Percentiles rank a stretch among this genome's conserved stretches.
Evolutionary conservation across 129 eudicot genomes (phyloP).

Genomic region (Helichrysum umbraculigerum): DNA sequence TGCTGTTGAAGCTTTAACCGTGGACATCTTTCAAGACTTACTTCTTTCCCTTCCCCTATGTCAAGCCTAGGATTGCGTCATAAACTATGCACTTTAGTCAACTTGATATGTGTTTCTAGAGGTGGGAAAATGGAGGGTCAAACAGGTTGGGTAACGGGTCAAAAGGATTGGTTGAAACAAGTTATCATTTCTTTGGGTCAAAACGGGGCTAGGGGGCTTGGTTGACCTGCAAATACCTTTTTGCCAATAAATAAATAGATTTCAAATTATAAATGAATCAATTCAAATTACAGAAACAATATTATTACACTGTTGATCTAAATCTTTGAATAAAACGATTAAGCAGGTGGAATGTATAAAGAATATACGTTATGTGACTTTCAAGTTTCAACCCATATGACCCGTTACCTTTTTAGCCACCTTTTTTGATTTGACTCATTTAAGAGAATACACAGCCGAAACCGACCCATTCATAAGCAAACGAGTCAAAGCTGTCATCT

Average conservation of each 20-base stretch:
- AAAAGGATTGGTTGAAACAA: background rate
- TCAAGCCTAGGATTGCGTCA: conserved; percentile 63
- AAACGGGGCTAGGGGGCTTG: background rate
- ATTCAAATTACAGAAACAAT: background rate
- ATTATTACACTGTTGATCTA: background rate
- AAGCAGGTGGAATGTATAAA: background rate
- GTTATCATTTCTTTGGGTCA: background rate
- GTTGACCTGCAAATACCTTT: background rate
- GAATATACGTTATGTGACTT: background rate
- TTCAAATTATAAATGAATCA: background rate
- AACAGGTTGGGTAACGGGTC: conserved; percentile 1
- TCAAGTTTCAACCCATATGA: background rate
- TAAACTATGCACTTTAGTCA: conserved; percentile 9
- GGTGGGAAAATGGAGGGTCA: background rate
- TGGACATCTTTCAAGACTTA: conserved; percentile 66
- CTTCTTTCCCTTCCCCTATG: conserved; percentile 81
- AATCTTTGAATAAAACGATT: background rate
- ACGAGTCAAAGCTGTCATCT: conserved; percentile 7
- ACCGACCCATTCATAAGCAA: background rate
- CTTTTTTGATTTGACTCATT: background rate
- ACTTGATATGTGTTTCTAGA: conserved; percentile 1
- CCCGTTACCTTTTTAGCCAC: background rate
- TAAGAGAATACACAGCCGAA: conserved; percentile 11
- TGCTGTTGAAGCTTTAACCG: conserved; percentile 72
- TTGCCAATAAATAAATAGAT: background rate